phyloP scores from a whole-genome alignment of 768 basidiomycete genomes.

The Tulasnella sp. region DNA sequence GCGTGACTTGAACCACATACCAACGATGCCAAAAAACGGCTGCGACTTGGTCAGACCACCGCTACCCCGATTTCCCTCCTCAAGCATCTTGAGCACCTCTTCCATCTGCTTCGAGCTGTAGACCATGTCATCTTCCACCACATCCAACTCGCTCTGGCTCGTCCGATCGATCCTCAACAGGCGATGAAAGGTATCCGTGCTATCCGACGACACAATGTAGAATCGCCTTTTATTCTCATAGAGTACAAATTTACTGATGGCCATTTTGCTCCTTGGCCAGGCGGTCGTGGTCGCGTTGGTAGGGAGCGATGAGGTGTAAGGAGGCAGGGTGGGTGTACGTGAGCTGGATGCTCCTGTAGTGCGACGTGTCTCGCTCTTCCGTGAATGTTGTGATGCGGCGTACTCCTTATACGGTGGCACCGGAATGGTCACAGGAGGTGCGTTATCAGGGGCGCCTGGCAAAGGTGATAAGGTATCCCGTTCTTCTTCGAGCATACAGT shows the following conservation, averaged over 20 bases:
- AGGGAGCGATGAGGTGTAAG: background rate
- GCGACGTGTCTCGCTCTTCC: background rate
- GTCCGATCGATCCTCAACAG: slow-evolving; percentile 93
- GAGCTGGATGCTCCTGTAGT: background rate
- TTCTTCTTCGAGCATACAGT: background rate
- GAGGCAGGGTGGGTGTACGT: background rate
- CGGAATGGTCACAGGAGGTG: background rate
- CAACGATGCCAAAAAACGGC: slow-evolving; percentile 75
- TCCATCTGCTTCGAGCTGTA: slow-evolving; percentile 88
- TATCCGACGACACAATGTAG: slow-evolving; percentile 86
- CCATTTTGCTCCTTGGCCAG: background rate
- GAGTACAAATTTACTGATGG: slow-evolving; percentile 70
- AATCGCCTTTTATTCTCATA: slow-evolving; percentile 89
- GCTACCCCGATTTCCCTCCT: slow-evolving; percentile 82
- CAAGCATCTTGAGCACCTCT: slow-evolving; percentile 85
- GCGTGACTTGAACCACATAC: slow-evolving; percentile 30
- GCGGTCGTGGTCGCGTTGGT: background rate
- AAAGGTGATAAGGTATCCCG: background rate
- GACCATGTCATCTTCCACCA: slow-evolving; percentile 79
- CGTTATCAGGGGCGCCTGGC: background rate
- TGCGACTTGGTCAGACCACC: slow-evolving; percentile 77
- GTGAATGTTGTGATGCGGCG: background rate
- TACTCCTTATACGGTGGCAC: background rate
- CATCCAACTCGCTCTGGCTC: slow-evolving; percentile 55
- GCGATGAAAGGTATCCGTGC: slow-evolving; percentile 76